Evolutionary conservation across 2,329 filamentous ascomycete species (phyloP), one percentile per base, ranked within the genome.

Genomic region (Thelonectria discophora): DNA sequence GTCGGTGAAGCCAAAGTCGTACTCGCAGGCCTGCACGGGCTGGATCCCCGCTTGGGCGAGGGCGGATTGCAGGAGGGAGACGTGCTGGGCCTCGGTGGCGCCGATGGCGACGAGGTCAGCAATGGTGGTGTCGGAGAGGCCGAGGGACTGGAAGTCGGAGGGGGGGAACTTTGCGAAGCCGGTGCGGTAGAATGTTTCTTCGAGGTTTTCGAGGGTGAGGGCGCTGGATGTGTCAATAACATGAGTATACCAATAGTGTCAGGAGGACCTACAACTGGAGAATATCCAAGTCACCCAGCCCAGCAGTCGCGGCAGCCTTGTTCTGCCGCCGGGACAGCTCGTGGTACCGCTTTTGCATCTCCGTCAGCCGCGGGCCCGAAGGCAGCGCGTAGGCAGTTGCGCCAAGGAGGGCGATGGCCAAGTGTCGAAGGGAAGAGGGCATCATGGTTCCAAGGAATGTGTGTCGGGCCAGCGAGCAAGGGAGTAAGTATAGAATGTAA

Each of bases 1-100:
- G 69, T 88, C 84, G 52, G 86, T 82, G 72, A 93, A 93, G 78
- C 89, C 85, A 73, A 93, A 93, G 79, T 90, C 85, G 81, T 93
- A 93, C 55, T 81, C 80, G 84, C 90, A 93, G 7, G 87, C 83
- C 74, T 86, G 80, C 5, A 92, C 89, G 30, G 90, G 90, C 71
- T 85, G 80, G 61, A 86, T 82, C 63, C 89, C 89, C 43, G 82
- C 84, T 65, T 84, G 83, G 11, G 86, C 84, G 34, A 71, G 65
- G 18, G 69, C 66, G 4, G 64, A 80, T 68, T 86, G 84, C 39
- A 79, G 71, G 56, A 78, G 70, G 8, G 68, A 69, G 46, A 78
- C 77, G 70, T 79, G 77, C 39, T 71, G 81, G 49, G 83, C 78
- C 76, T 93, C 90, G 24, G 87, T 89, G 60, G 79, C 70, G 65